phyloP scores from a whole-genome alignment of 2,329 filamentous ascomycete genomes.

The Dryadomyces quercivorus region DNA sequence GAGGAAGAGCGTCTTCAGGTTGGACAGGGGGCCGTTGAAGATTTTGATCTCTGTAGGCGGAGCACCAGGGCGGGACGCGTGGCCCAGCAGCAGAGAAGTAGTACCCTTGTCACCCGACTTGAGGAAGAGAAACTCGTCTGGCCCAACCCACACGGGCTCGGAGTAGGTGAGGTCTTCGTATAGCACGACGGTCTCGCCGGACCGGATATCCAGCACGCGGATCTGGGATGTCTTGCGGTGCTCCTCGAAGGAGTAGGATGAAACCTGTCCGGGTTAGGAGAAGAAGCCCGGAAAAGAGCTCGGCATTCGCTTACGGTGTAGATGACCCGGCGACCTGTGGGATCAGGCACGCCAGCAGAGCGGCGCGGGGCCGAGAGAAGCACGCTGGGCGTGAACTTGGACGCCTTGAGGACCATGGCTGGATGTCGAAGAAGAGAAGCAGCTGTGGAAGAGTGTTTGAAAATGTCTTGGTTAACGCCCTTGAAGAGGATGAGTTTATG shows the following conservation, averaged over 20 bases:
- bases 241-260: constrained; percentile 67
- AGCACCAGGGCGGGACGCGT: constrained; percentile 21
- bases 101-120: constrained; percentile 33
- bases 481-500: no score
- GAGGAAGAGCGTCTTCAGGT: constrained; percentile 44
- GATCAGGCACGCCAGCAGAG: constrained; percentile 58
- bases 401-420: constrained; percentile 57
- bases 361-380: constrained; percentile 65
- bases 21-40: constrained; percentile 43
- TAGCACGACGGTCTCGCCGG: constrained; percentile 52
- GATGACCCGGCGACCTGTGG: constrained; percentile 48
- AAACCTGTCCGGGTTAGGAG: constrained; percentile 30
- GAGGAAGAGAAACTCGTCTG: constrained; percentile 48
- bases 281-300: background rate
- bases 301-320: constrained; percentile 38
- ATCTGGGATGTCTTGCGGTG: constrained; percentile 60
- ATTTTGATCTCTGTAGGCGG: constrained; percentile 32
- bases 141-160: constrained; percentile 66
- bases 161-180: constrained; percentile 52
- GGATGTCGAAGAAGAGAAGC: background rate
- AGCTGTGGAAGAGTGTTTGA: background rate
- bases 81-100: constrained; percentile 32
- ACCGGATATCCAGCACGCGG: constrained; percentile 54
- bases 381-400: constrained; percentile 65
- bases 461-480: background rate